A percentile compares a stretch with the other conserved stretches of the same genome.
These are phyloP conservation scores for Sugiyamaella boreocaroliniensis DNA, from an alignment of 805 yeast species.

Conservation along the genomic window DNA sequence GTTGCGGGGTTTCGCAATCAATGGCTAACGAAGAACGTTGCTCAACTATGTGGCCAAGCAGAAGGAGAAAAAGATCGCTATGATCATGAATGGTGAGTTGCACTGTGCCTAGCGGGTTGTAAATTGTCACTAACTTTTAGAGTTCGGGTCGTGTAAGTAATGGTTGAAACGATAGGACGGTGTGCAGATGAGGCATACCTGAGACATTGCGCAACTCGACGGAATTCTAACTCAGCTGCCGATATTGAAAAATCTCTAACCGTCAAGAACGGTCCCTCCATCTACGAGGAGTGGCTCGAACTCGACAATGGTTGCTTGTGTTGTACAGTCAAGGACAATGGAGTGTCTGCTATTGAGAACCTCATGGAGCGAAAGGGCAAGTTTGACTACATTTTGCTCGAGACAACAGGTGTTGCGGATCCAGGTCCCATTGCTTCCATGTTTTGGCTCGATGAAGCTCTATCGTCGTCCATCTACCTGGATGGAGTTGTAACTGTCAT, in stretches of 20 bases:
- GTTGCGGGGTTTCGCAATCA: background rate
- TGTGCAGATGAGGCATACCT: background rate
- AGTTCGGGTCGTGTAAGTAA: slow-evolving; percentile 25
- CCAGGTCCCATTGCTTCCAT: slow-evolving; percentile 95
- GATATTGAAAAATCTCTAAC: slow-evolving; percentile 85
- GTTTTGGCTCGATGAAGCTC: slow-evolving; percentile 96
- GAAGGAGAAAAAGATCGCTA: slow-evolving; percentile 73
- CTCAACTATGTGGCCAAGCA: slow-evolving; percentile 61
- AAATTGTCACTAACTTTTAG: slow-evolving; percentile 6
- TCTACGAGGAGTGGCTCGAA: slow-evolving; percentile 91
- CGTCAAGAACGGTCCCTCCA: slow-evolving; percentile 46
- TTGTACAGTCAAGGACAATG: slow-evolving; percentile 92
- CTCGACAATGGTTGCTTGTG: slow-evolving; percentile 95
- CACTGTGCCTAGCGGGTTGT: background rate
- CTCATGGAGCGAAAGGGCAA: slow-evolving; percentile 63
- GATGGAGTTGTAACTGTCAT: slow-evolving; percentile 90
- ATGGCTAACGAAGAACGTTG: slow-evolving; percentile 41
- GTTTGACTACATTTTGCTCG: slow-evolving; percentile 86
- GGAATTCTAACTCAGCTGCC: slow-evolving; percentile 75
- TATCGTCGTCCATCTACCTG: slow-evolving; percentile 74
- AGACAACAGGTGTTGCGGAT: slow-evolving; percentile 95
- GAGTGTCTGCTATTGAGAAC: slow-evolving; percentile 89
- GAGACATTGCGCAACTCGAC: slow-evolving; percentile 8
- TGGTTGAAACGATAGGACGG: background rate
- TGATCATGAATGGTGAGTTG: slow-evolving; percentile 63